Conservation (phyloP, 805 yeast species). For the Candida verbasci region DNA sequence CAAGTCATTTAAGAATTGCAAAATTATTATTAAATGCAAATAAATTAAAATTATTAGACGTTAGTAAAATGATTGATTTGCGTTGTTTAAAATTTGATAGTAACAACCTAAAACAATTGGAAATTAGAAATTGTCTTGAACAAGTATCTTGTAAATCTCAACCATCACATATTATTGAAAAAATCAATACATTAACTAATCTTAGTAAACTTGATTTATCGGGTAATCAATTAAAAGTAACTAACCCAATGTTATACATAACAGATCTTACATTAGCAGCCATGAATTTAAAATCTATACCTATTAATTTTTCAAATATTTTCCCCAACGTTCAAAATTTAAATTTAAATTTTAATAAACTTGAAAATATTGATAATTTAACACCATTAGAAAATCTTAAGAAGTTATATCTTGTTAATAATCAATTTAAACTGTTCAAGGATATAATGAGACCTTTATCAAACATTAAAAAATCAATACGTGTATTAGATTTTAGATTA, state of each 20-base stretch:
- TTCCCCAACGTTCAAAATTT: conserved; percentile 47
- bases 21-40: conserved; percentile 37
- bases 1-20: conserved; percentile 29
- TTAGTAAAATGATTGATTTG: conserved; percentile 32
- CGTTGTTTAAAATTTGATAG: conserved; percentile 45
- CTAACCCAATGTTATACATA: conserved; percentile 25
- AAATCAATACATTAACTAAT: conserved; percentile 17
- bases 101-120: conserved; percentile 23
- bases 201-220: conserved; percentile 36
- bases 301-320: conserved; percentile 27
- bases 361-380: conserved; percentile 32
- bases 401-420: conserved; percentile 43
- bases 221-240: conserved; percentile 25
- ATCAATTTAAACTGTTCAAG: conserved; percentile 34
- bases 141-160: conserved; percentile 43
- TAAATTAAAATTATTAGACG: conserved; percentile 25
- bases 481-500: conserved; percentile 43
- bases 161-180: conserved; percentile 14
- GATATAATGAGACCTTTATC: conserved; percentile 27
- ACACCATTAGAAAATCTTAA: conserved; percentile 29
- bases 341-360: conserved; percentile 47
- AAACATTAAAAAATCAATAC: conserved; percentile 27
- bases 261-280: conserved; percentile 43
- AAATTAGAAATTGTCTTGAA: conserved; percentile 28
- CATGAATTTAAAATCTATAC: conserved; percentile 37